These are phyloP conservation scores for Emericellopsis cladophorae DNA, from an alignment of 2,329 filamentous ascomycete genomes.

Conservation along the genomic window DNA sequence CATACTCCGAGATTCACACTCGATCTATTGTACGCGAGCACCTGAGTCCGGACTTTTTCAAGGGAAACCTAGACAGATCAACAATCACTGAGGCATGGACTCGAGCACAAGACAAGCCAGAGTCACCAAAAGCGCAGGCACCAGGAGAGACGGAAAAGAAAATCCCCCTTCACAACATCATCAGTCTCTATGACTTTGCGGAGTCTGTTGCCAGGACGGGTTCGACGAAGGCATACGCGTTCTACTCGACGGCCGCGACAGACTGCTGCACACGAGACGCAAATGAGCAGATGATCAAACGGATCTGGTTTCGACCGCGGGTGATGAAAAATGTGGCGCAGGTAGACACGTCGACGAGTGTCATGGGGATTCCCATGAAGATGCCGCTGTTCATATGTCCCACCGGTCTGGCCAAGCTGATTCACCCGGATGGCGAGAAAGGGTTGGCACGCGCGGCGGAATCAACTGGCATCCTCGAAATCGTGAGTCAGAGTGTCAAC, in stretches of 20 bases:
- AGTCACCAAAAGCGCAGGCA: neutral
- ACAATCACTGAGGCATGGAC: conserved; percentile 2
- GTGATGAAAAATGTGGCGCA: conserved; percentile 10
- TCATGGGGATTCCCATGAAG: conserved; percentile 9
- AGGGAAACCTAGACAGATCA: conserved; percentile 7
- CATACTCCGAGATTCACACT: conserved; percentile 11
- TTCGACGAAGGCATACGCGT: conserved; percentile 10
- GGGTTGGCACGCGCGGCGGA: neutral
- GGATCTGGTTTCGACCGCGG: conserved; percentile 11
- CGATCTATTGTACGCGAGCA: conserved; percentile 8
- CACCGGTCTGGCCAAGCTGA: conserved; percentile 6
- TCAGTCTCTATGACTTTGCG: conserved; percentile 14
- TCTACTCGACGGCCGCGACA: conserved; percentile 10
- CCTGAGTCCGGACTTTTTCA: conserved; percentile 4
- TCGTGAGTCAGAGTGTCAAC: neutral
- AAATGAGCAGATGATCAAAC: conserved; percentile 6
- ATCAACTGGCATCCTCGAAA: neutral
- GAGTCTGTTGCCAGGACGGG: conserved; percentile 4
- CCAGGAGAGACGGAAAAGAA: neutral
- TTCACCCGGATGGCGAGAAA: conserved; percentile 1
- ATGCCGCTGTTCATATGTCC: conserved; percentile 10
- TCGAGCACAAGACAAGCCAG: neutral
- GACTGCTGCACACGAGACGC: conserved; percentile 11
- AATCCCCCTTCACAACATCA: conserved; percentile 7
- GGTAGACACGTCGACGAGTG: conserved; percentile 5